Conservation (phyloP, 2,329 filamentous ascomycete species). For the Trichophyton equinum region DNA sequence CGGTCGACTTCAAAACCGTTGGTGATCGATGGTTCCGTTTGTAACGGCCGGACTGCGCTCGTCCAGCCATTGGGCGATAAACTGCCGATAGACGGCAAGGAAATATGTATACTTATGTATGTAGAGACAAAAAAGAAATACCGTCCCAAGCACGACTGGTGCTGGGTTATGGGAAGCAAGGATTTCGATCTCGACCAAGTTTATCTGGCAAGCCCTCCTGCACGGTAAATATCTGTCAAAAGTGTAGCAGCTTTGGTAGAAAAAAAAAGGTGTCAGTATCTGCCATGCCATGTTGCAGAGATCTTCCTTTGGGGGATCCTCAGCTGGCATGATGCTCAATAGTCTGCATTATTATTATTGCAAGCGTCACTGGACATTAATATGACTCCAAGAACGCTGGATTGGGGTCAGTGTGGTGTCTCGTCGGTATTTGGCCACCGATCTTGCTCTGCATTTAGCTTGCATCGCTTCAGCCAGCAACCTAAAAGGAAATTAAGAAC, state of each 20-base stretch:
- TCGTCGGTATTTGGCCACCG: not conserved
- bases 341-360: not conserved
- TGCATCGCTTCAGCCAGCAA: not conserved
- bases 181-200: conserved; percentile 3
- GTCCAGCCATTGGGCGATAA: not conserved
- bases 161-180: conserved; percentile 1
- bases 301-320: not conserved
- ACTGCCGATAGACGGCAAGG: not conserved
- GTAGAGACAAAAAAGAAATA: not conserved
- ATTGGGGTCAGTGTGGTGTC: not conserved
- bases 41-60: not conserved
- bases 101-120: not conserved
- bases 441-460: not conserved
- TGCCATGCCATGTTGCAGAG: not conserved
- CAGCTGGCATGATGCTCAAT: not conserved
- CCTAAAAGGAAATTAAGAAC: not conserved
- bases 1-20: not conserved
- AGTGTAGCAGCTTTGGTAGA: not conserved
- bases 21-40: not conserved
- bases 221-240: not conserved
- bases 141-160: not conserved
- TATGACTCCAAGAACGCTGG: not conserved
- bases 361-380: not conserved
- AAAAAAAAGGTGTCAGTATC: not conserved
- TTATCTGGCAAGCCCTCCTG: not conserved